Conservation (phyloP, 768 basidiomycete genomes). For the Lentinus brumalis region DNA sequence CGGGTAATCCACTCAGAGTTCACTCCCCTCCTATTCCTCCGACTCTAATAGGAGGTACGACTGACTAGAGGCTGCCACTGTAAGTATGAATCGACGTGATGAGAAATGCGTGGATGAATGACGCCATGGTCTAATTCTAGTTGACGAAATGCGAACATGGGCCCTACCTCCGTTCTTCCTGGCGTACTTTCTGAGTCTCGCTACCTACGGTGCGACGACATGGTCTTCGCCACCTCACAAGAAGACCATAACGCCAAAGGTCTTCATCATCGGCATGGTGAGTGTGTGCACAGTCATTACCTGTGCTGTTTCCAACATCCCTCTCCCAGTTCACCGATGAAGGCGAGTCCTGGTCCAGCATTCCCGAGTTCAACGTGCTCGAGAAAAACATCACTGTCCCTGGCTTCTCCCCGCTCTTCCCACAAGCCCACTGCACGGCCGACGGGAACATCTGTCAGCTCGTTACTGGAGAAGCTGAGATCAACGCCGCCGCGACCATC, state of each 20-base stretch:
- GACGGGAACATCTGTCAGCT: constrained; percentile 39
- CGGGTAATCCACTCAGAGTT: no score
- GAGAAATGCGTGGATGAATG: no score
- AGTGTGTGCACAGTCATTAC: neutral
- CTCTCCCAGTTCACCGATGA: constrained; percentile 16
- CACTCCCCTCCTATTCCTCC: no score
- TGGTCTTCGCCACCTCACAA: no score
- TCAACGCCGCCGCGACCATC: constrained; percentile 41
- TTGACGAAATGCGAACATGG: no score
- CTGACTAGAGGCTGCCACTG: no score
- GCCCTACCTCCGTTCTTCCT: no score
- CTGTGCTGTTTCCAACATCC: neutral
- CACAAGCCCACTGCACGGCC: constrained; percentile 39
- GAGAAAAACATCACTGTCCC: constrained; percentile 39
- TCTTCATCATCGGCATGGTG: constrained; percentile 4
- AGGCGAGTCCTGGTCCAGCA: constrained; percentile 22
- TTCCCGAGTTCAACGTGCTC: constrained; percentile 34
- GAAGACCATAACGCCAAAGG: neutral
- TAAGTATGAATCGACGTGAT: no score
- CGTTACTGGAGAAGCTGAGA: constrained; percentile 41
- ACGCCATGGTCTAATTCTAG: no score
- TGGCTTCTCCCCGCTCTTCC: constrained; percentile 42
- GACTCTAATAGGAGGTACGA: no score
- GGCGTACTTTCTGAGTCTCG: no score
- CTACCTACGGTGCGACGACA: no score